Percentiles rank a stretch among this genome's conserved stretches.
phyloP scores from a whole-genome alignment of 2,329 filamentous ascomycete genomes.

The Penicillium expansum region DNA sequence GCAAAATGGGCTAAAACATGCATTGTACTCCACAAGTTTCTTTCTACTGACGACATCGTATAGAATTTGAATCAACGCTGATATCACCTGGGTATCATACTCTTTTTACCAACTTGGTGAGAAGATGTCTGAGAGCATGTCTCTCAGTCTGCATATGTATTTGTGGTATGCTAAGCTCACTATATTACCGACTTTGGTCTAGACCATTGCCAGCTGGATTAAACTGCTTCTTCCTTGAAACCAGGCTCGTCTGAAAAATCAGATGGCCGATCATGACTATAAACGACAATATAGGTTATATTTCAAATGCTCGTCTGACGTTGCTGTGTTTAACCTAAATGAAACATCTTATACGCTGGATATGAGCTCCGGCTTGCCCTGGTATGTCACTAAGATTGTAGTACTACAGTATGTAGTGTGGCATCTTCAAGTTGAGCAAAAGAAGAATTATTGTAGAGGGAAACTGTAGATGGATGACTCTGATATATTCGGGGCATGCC shows the following conservation, averaged over 20 bases:
- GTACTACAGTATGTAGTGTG: neutral
- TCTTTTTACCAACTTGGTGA: neutral
- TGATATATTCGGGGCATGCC: neutral
- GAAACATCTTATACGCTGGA: neutral
- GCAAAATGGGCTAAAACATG: neutral
- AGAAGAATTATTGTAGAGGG: neutral
- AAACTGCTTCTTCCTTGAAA: neutral
- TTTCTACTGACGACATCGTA: conserved; percentile 11
- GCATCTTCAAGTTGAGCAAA: neutral
- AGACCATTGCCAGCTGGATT: neutral
- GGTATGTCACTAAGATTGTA: neutral
- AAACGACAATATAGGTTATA: neutral
- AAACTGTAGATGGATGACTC: neutral
- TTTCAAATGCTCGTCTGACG: neutral
- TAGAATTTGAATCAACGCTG: neutral
- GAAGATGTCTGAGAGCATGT: neutral
- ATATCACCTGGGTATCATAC: conserved; percentile 11
- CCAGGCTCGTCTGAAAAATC: neutral
- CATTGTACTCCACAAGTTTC: conserved; percentile 1
- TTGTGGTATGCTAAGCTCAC: too few species aligned
- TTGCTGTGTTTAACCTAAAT: neutral
- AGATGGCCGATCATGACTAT: neutral
- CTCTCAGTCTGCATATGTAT: neutral
- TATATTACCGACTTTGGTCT: neutral
- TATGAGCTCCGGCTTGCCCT: neutral